These are phyloP conservation scores for Rhododendron kiyosumense DNA, from an alignment of 148 eudicot genomes.

Conservation along the genomic window DNA sequence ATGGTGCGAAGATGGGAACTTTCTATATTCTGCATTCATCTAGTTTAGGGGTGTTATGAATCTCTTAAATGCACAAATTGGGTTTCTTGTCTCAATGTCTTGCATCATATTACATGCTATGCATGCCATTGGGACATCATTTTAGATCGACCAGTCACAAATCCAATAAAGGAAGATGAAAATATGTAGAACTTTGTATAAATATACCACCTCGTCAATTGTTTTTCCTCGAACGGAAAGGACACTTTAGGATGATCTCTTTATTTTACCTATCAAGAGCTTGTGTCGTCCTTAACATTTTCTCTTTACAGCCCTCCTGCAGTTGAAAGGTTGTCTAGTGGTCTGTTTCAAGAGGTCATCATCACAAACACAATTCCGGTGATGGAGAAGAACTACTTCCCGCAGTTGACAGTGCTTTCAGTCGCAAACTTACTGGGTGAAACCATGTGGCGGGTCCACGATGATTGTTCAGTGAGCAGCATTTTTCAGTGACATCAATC, in stretches of 20 bases:
- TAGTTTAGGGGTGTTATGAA: neutral
- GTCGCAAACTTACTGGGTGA: constrained; percentile 66
- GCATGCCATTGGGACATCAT: neutral
- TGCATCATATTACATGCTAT: neutral
- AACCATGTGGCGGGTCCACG: constrained; percentile 72
- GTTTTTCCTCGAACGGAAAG: neutral
- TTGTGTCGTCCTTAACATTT: neutral
- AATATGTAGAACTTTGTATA: neutral
- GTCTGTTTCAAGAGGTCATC: constrained; percentile 67
- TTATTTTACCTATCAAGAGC: neutral
- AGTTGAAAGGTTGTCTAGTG: constrained; percentile 61
- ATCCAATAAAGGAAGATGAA: neutral
- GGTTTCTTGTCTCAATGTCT: neutral
- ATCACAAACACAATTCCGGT: constrained; percentile 61
- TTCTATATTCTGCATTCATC: neutral
- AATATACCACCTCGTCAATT: neutral
- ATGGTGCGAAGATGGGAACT: neutral
- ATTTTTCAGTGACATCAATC: constrained; percentile 45
- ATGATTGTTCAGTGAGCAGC: constrained; percentile 65
- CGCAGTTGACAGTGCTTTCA: constrained; percentile 63
- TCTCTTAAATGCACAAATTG: neutral
- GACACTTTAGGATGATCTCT: neutral
- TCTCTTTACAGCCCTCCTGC: constrained; percentile 57
- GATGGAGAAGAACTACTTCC: constrained; percentile 52
- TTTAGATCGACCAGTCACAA: neutral